These are phyloP conservation scores for Hyaloscypha hepaticicola DNA, from an alignment of 495 filamentous ascomycete genomes.

Conservation along the genomic window DNA sequence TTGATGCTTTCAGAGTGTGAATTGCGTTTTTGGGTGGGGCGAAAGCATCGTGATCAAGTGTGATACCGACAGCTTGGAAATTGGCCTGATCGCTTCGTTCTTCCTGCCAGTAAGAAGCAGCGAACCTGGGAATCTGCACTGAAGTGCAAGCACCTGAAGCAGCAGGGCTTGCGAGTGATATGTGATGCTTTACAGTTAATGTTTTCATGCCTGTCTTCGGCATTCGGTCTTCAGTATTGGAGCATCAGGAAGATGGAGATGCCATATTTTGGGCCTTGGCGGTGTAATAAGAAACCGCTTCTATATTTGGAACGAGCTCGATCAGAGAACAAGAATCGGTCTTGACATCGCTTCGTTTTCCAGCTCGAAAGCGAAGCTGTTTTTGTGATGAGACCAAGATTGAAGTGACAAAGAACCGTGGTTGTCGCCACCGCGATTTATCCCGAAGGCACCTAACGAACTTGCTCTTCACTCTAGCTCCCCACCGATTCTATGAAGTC, in stretches of 20 bases:
- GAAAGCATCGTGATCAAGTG: background rate
- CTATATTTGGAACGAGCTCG: background rate
- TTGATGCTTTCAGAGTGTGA: background rate
- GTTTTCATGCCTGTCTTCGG: background rate
- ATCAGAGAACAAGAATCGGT: background rate
- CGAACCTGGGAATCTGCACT: background rate
- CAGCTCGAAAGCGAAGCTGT: background rate
- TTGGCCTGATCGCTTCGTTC: background rate
- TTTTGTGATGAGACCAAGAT: background rate
- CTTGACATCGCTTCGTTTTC: background rate
- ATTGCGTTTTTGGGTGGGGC: background rate
- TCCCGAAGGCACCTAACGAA: background rate
- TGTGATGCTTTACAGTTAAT: background rate
- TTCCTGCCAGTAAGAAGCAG: background rate
- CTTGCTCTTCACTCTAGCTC: background rate
- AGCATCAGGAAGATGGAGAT: background rate
- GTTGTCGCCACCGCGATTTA: too few species aligned
- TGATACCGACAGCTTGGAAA: conserved; percentile 1
- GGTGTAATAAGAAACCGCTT: background rate
- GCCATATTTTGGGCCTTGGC: background rate
- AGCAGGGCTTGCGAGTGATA: background rate
- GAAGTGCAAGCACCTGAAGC: background rate
- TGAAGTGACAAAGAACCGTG: background rate
- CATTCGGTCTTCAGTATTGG: background rate
- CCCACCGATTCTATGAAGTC: too few species aligned